phyloP scores from a whole-genome alignment of 768 basidiomycete species.

The Rickenella mellea region DNA sequence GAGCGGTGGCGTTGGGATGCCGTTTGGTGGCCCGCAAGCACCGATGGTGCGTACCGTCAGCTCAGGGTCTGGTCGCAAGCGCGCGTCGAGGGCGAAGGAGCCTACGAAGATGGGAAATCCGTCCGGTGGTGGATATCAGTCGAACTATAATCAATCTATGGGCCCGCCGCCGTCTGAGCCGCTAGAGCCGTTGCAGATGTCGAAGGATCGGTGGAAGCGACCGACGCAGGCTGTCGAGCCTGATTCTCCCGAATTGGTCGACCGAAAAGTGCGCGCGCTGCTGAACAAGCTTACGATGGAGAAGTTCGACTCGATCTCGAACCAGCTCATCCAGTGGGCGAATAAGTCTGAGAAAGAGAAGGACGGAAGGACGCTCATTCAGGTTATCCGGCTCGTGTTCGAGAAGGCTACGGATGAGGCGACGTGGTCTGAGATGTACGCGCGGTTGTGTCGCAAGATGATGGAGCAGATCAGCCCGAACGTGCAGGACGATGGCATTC shows the following conservation, averaged over 20 bases:
- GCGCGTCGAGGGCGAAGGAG: no score
- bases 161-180: constrained; percentile 35
- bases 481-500: constrained; percentile 84
- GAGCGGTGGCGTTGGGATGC: constrained; percentile 35
- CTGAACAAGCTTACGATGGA: constrained; percentile 97
- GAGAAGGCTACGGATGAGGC: constrained; percentile 97
- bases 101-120: constrained; percentile 16
- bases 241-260: constrained; percentile 78
- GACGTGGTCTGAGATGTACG: constrained; percentile 96
- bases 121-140: constrained; percentile 18
- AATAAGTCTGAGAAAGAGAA: constrained; percentile 89
- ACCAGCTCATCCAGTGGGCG: constrained; percentile 92
- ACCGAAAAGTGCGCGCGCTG: constrained; percentile 84
- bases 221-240: constrained; percentile 30
- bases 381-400: constrained; percentile 92
- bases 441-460: constrained; percentile 88
- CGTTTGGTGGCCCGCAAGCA: constrained; percentile 41
- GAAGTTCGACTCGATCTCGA: constrained; percentile 91
- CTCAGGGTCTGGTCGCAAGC: no score
- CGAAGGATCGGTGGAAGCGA: constrained; percentile 80
- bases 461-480: constrained; percentile 86
- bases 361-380: constrained; percentile 88
- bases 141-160: no score
- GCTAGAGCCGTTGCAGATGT: constrained; percentile 64
- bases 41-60: constrained; percentile 56